These are phyloP conservation scores for Cryptococcus hybrid DNA, from an alignment of 1,284 basidiomycete species.

Conservation along the genomic window DNA sequence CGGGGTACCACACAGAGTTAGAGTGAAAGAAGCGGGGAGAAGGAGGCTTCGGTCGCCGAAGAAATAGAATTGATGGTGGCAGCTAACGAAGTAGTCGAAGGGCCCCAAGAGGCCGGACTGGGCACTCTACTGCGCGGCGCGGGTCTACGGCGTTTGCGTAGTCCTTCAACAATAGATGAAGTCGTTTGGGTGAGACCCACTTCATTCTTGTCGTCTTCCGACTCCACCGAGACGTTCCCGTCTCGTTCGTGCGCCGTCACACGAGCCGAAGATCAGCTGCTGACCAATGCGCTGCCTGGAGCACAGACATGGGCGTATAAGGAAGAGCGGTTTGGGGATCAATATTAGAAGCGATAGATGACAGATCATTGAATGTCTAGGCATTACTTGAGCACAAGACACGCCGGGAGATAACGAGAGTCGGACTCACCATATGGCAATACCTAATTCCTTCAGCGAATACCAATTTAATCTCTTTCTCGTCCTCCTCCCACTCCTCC, in stretches of 20 bases:
- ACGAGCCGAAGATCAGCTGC: slow-evolving; percentile 40
- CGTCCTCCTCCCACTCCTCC: slow-evolving; percentile 47
- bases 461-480: slow-evolving; percentile 58
- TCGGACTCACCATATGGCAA: slow-evolving; percentile 70
- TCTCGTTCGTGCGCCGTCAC: slow-evolving; percentile 25
- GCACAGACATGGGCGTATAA: slow-evolving; percentile 63
- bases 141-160: slow-evolving; percentile 20
- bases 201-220: slow-evolving; percentile 24
- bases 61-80: slow-evolving; percentile 1
- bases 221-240: slow-evolving; percentile 4
- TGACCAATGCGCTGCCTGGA: slow-evolving; percentile 77
- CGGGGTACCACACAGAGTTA: slow-evolving; percentile 60
- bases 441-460: slow-evolving; percentile 84
- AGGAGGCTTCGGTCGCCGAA: neutral
- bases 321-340: slow-evolving; percentile 67
- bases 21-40: slow-evolving; percentile 2
- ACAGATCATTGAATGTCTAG: slow-evolving; percentile 72
- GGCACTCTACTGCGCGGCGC: slow-evolving; percentile 17
- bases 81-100: neutral
- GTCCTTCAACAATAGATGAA: slow-evolving; percentile 21
- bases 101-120: slow-evolving; percentile 6
- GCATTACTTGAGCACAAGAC: slow-evolving; percentile 8
- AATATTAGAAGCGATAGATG: slow-evolving; percentile 66
- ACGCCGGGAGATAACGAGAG: slow-evolving; percentile 5
- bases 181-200: slow-evolving; percentile 41